Evolutionary conservation across 1,284 basidiomycete species (phyloP).

Genomic region (Puccinia polysora): DNA sequence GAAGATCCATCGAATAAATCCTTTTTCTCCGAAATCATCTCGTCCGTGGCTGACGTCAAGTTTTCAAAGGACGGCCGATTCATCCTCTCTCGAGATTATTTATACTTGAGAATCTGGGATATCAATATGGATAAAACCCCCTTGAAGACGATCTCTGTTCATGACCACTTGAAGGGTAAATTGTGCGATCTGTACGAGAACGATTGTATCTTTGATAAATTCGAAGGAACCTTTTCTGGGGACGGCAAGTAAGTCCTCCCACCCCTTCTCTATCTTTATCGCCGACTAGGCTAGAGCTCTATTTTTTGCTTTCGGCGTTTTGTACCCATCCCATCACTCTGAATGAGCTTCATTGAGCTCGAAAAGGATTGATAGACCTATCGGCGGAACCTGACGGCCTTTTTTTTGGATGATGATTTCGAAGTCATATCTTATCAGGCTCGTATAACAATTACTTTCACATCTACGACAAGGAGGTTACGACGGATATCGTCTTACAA

Average conservation of each 20-base stretch:
- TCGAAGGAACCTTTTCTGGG: constrained; percentile 93
- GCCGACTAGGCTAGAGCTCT: neutral
- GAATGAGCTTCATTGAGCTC: too few species aligned
- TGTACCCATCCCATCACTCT: too few species aligned
- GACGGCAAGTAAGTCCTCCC: constrained; percentile 74
- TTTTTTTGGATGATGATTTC: constrained; percentile 23
- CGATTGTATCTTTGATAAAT: constrained; percentile 99
- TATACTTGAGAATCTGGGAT: constrained; percentile 99
- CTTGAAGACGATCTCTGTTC: constrained; percentile 95
- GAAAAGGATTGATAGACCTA: too few species aligned
- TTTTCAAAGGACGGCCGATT: constrained; percentile 96
- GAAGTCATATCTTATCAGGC: constrained; percentile 85
- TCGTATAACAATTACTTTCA: constrained; percentile 99
- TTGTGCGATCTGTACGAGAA: constrained; percentile 99
- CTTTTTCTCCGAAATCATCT: constrained; percentile 99
- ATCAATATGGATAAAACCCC: constrained; percentile 98
- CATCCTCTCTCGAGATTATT: constrained; percentile 92
- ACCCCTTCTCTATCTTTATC: neutral
- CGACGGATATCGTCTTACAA: constrained; percentile 87
- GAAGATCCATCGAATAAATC: constrained; percentile 95
- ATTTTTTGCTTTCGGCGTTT: too few species aligned
- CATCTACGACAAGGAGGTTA: constrained; percentile 89
- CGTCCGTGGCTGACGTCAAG: constrained; percentile 98
- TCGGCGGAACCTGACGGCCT: neutral
- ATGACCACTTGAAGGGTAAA: constrained; percentile 94